phyloP scores from a whole-genome alignment of 306 rosid genomes.

The Morella rubra region DNA sequence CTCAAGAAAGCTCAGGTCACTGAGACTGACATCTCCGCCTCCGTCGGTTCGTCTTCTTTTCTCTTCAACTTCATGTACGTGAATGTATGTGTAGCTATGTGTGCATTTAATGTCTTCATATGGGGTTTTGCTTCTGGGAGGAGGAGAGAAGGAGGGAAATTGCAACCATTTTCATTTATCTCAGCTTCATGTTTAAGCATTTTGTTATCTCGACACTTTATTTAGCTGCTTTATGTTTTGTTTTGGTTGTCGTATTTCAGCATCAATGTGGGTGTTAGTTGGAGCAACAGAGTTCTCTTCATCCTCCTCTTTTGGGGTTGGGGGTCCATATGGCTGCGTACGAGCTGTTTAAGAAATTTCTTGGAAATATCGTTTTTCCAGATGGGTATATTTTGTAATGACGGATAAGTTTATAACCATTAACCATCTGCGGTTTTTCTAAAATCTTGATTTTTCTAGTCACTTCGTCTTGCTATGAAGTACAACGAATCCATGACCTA shows the following conservation, averaged over 20 bases:
- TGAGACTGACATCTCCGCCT: slow-evolving; percentile 56
- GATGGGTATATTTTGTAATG: slow-evolving; percentile 1
- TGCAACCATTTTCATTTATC: neutral
- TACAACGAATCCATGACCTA: neutral
- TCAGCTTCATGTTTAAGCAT: neutral
- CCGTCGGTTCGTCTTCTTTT: slow-evolving; percentile 54
- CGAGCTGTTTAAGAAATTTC: slow-evolving; percentile 15
- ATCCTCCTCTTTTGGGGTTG: neutral
- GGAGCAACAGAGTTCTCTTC: neutral
- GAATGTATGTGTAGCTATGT: neutral
- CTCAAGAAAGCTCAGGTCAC: slow-evolving; percentile 69
- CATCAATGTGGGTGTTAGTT: neutral
- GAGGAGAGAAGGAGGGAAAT: neutral
- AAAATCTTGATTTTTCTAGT: neutral
- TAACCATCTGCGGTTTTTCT: neutral
- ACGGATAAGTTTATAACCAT: neutral
- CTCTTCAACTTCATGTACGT: neutral
- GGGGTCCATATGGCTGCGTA: slow-evolving; percentile 11
- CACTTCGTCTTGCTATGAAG: neutral
- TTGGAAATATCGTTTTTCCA: neutral
- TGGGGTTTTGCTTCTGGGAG: slow-evolving; percentile 1
- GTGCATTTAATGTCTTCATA: neutral
- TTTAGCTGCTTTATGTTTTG: neutral
- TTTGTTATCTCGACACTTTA: neutral
- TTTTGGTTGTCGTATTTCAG: neutral